Percentiles rank a stretch among this genome's conserved stretches.
These are phyloP conservation scores for Artemisia tridentata DNA, from an alignment of 129 eudicot species.

Conservation along the genomic window DNA sequence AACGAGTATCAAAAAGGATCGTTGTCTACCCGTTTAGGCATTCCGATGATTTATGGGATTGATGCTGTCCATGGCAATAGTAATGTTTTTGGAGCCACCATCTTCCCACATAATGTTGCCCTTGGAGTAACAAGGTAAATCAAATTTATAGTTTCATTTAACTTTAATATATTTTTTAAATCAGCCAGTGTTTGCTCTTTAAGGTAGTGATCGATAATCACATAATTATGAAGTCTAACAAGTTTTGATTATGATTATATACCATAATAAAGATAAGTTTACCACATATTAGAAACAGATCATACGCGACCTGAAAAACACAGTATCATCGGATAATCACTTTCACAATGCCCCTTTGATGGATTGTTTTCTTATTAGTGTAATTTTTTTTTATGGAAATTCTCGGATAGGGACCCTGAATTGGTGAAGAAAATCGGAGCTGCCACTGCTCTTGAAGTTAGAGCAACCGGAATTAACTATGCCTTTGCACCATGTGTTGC, in stretches of 20 bases:
- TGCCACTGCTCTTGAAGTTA: conserved; percentile 80
- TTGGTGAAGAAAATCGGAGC: conserved; percentile 74
- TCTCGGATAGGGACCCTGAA: conserved; percentile 56
- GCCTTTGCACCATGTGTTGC: conserved; percentile 91
- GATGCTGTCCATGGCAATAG: conserved; percentile 91
- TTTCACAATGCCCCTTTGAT: too few species aligned
- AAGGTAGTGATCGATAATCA: too few species aligned
- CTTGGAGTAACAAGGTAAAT: conserved; percentile 88
- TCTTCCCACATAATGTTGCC: conserved; percentile 82
- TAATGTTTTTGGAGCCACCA: conserved; percentile 75
- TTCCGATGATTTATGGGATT: conserved; percentile 89
- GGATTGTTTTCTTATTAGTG: too few species aligned
- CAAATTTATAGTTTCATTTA: too few species aligned
- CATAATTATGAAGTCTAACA: too few species aligned
- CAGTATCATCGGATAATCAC: too few species aligned
- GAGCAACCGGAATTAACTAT: conserved; percentile 85
- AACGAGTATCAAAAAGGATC: conserved; percentile 69
- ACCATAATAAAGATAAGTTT: too few species aligned
- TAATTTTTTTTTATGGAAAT: background rate
- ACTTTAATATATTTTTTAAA: too few species aligned
- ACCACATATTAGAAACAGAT: too few species aligned
- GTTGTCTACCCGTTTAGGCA: conserved; percentile 70
- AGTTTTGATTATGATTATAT: too few species aligned
- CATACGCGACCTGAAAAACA: too few species aligned
- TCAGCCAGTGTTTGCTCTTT: too few species aligned